Evolutionary conservation across 345 rosid species (phyloP).

Genomic region (Xanthoceras sorbifolium): DNA sequence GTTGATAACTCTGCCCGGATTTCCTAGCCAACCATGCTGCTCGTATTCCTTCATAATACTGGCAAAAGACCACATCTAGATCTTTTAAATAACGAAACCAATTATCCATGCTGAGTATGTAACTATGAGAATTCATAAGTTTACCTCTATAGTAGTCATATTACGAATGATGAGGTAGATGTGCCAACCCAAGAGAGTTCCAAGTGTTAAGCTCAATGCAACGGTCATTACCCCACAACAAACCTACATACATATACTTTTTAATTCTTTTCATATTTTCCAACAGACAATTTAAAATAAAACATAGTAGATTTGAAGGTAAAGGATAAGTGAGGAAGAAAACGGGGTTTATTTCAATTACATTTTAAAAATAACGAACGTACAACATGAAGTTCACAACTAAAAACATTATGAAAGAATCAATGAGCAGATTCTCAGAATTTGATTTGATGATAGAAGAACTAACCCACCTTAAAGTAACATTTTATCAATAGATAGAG

Average conservation of each 20-base stretch:
- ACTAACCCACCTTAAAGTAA: neutral
- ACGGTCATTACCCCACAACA: conserved; percentile 48
- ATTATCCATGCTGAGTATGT: neutral
- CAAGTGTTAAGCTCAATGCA: conserved; percentile 50
- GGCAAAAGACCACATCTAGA: conserved; percentile 18
- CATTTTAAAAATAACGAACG: neutral
- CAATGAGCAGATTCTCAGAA: neutral
- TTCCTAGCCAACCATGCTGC: conserved; percentile 81
- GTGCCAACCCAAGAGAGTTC: conserved; percentile 81
- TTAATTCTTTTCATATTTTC: conserved; percentile 5
- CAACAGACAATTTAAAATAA: neutral
- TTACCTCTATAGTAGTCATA: conserved; percentile 88
- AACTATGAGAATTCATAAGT: conserved; percentile 2
- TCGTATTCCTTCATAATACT: conserved; percentile 73
- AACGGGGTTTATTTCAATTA: neutral
- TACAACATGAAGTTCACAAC: neutral
- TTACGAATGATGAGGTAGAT: conserved; percentile 66
- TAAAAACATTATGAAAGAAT: neutral
- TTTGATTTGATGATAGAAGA: neutral
- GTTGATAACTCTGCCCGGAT: conserved; percentile 75
- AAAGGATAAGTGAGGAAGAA: neutral
- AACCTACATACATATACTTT: conserved; percentile 35
- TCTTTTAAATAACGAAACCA: conserved; percentile 14
- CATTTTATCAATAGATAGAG: neutral
- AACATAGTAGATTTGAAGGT: neutral